These are phyloP conservation scores for Volvox reticuliferus DNA, from an alignment of 139 green algal species.

Conservation along the genomic window DNA sequence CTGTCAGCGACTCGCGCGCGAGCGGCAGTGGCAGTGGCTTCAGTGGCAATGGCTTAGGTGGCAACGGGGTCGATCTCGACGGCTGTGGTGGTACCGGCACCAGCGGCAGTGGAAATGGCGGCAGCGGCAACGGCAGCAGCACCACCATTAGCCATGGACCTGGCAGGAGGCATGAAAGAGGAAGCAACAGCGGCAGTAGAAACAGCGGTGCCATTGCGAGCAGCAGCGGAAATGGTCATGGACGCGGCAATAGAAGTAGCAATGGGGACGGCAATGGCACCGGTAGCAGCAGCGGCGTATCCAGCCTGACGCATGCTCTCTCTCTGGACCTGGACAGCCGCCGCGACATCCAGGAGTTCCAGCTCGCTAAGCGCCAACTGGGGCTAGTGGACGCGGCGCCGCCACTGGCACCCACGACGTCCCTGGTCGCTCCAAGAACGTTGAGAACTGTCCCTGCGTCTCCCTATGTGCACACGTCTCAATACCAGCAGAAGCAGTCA, in stretches of 20 bases:
- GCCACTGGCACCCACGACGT: neutral
- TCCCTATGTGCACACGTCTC: too few relatives aligned
- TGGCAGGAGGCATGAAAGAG: neutral
- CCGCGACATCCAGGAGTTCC: slow-evolving; percentile 7
- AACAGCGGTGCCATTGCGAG: neutral
- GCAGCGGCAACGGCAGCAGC: neutral
- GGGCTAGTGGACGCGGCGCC: neutral
- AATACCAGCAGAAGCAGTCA: neutral
- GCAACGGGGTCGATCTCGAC: too few relatives aligned
- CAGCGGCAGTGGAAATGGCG: neutral
- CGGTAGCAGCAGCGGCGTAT: too few relatives aligned
- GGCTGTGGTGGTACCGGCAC: neutral
- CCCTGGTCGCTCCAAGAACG: neutral
- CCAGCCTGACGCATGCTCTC: neutral
- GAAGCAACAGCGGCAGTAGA: neutral
- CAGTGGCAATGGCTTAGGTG: neutral
- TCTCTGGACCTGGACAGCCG: neutral
- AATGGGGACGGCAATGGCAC: too few relatives aligned
- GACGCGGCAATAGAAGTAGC: too few relatives aligned
- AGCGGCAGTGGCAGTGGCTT: neutral
- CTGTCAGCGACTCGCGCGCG: neutral
- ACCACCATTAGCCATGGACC: too few relatives aligned
- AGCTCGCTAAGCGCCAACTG: slow-evolving; percentile 12
- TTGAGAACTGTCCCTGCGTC: too few relatives aligned
- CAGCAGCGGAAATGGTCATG: neutral